These are phyloP conservation scores for Neophaeococcomyces mojaviensis DNA, from an alignment of 2,329 filamentous ascomycete species.

Conservation along the genomic window DNA sequence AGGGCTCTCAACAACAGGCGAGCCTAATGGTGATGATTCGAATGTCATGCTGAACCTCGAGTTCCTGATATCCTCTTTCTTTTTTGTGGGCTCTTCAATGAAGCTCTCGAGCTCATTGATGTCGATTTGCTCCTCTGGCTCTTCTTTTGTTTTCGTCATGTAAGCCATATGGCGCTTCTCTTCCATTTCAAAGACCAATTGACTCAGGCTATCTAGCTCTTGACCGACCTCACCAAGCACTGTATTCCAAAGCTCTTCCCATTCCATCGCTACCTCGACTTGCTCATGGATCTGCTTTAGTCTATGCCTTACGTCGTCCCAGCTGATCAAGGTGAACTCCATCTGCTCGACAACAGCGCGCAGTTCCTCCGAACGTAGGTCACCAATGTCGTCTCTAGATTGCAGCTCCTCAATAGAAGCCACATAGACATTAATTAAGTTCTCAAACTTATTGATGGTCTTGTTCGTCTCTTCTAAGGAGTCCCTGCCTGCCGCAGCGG, in stretches of 20 bases:
- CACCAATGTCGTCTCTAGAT: constrained; percentile 64
- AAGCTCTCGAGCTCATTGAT: constrained; percentile 89
- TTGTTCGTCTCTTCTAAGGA: constrained; percentile 51
- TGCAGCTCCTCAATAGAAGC: constrained; percentile 90
- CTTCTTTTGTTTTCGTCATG: constrained; percentile 56
- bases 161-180: constrained; percentile 78
- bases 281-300: constrained; percentile 77
- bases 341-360: constrained; percentile 74
- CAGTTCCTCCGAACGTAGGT: constrained; percentile 64
- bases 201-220: constrained; percentile 72
- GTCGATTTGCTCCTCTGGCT: constrained; percentile 55
- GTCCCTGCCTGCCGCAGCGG: constrained; percentile 66
- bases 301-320: constrained; percentile 71
- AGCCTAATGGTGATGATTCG: constrained; percentile 33
- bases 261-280: constrained; percentile 96
- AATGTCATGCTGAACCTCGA: constrained; percentile 61
- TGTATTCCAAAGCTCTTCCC: constrained; percentile 93
- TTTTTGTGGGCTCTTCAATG: constrained; percentile 68
- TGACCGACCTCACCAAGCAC: constrained; percentile 88
- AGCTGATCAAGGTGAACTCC: constrained; percentile 77
- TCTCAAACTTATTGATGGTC: constrained; percentile 76
- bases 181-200: constrained; percentile 94
- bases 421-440: constrained; percentile 85
- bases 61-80: constrained; percentile 43
- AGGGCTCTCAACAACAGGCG: constrained; percentile 38